A percentile compares a stretch with the other conserved stretches of the same genome.
phyloP scores from a whole-genome alignment of 1,284 basidiomycete species.

The Papiliotrema nemorosa region DNA sequence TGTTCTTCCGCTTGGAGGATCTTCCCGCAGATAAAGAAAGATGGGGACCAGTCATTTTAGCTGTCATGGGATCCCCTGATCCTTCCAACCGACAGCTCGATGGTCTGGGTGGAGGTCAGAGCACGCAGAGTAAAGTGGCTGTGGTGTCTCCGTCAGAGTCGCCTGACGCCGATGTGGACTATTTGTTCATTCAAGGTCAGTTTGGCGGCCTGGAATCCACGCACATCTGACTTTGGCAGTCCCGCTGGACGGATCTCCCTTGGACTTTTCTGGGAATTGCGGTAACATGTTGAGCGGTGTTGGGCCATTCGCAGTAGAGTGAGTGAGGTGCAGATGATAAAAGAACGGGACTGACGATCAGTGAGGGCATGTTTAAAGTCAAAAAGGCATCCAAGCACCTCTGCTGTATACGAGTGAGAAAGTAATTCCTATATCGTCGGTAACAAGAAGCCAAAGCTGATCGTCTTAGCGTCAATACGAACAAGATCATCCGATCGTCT shows the following conservation, averaged over 20 bases:
- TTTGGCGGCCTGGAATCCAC: background rate
- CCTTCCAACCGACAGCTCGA: conserved; percentile 71
- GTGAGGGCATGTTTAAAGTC: conserved; percentile 12
- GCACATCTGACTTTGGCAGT: conserved; percentile 9
- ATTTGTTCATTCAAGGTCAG: conserved; percentile 30
- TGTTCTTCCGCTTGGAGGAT: conserved; percentile 59
- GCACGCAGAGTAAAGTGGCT: conserved; percentile 74
- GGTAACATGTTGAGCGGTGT: conserved; percentile 37
- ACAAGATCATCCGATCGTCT: conserved; percentile 63
- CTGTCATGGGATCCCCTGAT: conserved; percentile 81
- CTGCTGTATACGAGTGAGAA: conserved; percentile 8
- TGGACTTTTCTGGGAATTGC: conserved; percentile 34
- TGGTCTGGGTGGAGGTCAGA: conserved; percentile 68
- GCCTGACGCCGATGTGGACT: conserved; percentile 27
- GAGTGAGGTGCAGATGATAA: conserved; percentile 3
- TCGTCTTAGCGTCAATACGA: conserved; percentile 53
- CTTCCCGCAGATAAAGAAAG: conserved; percentile 55
- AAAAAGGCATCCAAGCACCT: background rate
- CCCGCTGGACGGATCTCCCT: conserved; percentile 8
- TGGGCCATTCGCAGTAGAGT: conserved; percentile 35
- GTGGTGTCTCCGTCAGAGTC: conserved; percentile 55
- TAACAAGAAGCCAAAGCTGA: conserved; percentile 8
- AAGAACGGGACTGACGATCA: conserved; percentile 1
- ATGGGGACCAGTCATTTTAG: conserved; percentile 64
- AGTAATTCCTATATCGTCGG: conserved; percentile 5